These are phyloP conservation scores for Cytospora leucostoma DNA, from an alignment of 2,329 filamentous ascomycete genomes.

Conservation along the genomic window DNA sequence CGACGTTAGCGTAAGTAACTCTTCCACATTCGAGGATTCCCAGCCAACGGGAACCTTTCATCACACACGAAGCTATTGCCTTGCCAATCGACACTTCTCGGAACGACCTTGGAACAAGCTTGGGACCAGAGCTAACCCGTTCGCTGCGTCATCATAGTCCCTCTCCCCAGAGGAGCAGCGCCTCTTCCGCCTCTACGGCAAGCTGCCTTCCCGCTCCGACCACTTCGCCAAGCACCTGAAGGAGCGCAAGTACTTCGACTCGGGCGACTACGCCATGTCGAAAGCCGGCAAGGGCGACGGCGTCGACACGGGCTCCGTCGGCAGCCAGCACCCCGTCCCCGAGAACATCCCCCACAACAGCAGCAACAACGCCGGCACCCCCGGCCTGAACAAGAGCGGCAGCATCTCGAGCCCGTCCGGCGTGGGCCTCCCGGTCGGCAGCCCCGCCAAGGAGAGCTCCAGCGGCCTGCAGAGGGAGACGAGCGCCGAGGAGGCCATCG, in stretches of 20 bases:
- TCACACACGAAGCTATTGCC: neutral
- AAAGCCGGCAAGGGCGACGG: conserved; percentile 97
- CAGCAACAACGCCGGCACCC: conserved; percentile 39
- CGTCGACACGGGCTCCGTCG: conserved; percentile 89
- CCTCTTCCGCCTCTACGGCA: conserved; percentile 95
- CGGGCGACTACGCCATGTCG: conserved; percentile 91
- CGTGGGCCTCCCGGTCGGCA: conserved; percentile 57
- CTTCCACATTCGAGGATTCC: conserved; percentile 24
- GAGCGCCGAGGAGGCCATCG: conserved; percentile 58
- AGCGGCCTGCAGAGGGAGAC: conserved; percentile 84
- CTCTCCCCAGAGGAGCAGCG: conserved; percentile 94
- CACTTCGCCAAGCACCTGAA: conserved; percentile 97
- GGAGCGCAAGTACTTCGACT: conserved; percentile 99
- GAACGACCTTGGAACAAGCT: neutral
- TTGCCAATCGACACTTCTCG: neutral
- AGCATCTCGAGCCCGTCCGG: conserved; percentile 46
- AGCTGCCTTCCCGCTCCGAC: conserved; percentile 94
- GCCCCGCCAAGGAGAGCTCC: conserved; percentile 80
- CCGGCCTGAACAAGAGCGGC: conserved; percentile 31
- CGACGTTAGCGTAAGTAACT: conserved; percentile 79
- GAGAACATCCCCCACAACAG: conserved; percentile 91
- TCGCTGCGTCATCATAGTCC: conserved; percentile 58
- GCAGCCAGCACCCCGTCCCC: conserved; percentile 89
- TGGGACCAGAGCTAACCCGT: neutral
- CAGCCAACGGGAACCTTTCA: neutral